These are phyloP conservation scores for Candida railenensis DNA, from an alignment of 805 yeast species.

Conservation along the genomic window DNA sequence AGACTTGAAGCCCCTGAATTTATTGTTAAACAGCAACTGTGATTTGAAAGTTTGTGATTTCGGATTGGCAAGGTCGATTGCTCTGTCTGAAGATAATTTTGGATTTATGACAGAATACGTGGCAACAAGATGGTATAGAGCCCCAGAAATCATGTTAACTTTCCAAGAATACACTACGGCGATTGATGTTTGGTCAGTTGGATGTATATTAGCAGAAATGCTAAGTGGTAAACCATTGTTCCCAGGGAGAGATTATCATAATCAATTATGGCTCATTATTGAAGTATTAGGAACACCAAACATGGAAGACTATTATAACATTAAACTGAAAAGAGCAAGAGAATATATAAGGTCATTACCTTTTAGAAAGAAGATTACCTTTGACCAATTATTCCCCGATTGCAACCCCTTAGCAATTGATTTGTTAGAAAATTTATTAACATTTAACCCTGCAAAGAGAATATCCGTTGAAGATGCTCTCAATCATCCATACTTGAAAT, in stretches of 20 bases:
- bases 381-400: constrained; percentile 42
- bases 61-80: constrained; percentile 76
- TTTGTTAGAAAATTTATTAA: constrained; percentile 61
- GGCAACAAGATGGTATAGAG: constrained; percentile 97
- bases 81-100: constrained; percentile 62
- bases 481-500: constrained; percentile 78
- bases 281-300: constrained; percentile 86
- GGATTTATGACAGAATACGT: constrained; percentile 95
- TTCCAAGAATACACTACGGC: constrained; percentile 92
- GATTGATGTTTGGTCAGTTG: constrained; percentile 95
- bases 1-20: constrained; percentile 87
- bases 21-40: constrained; percentile 86
- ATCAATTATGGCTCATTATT: constrained; percentile 82
- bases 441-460: constrained; percentile 69
- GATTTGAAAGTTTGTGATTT: constrained; percentile 94
- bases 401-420: constrained; percentile 50
- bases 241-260: constrained; percentile 93
- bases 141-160: constrained; percentile 96
- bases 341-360: constrained; percentile 86
- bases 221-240: constrained; percentile 82
- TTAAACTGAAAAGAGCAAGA: constrained; percentile 79
- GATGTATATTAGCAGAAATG: constrained; percentile 92
- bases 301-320: constrained; percentile 70
- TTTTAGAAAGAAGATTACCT: constrained; percentile 48
- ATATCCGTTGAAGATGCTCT: constrained; percentile 76